Evolutionary conservation across 2,329 filamentous ascomycete species (phyloP), one percentile per base, ranked within the genome.

Genomic region (Cladosporium sp.): DNA sequence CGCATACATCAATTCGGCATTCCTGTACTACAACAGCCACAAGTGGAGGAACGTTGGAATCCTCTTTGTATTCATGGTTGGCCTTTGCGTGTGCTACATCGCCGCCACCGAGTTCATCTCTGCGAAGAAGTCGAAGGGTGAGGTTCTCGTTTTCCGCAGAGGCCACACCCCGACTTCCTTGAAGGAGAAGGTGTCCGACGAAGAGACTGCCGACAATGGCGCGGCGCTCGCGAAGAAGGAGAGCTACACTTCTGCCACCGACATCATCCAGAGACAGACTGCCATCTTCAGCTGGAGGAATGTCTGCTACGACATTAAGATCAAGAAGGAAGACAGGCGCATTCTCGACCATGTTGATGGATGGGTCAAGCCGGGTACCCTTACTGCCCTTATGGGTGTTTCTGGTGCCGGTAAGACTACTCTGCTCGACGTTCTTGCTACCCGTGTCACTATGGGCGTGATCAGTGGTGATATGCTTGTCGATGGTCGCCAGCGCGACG

Each of bases 371-470:
- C 91, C 91, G 3, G 91, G 91, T 55, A 95, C 89, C 13, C 70
- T 95, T 50, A 95, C 90, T 10, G 90, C 89, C 37, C 77, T 95
- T 3, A 95, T 95, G 90, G 87, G 89, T 72, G 88, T 91, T 7
- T 90, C 86, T 32, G 90, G 91, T 60, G 91, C 91, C n/a, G 91
- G 91, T 54, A 96, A 96, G 71, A 96, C 91, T 0, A 95, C 91
- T 1, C 79, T 96, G 28, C 74, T 96, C 32, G 88, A 95, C 70
- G 87, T 88, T 34, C 77, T 96, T 58, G 91, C 91, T 43, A 87
- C 87, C 54, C 85, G 91, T 67, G 86, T 86, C 9, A 90, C 87
- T 0, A 92, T 93, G 83, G 91, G 91, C 71, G 85, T 95, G 14
- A 88, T 95, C 44, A 83, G 81, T 6, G 91, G 91, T 50, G 85